These are phyloP conservation scores for Clausena lansium DNA, from an alignment of 345 rosid species.

Conservation along the genomic window DNA sequence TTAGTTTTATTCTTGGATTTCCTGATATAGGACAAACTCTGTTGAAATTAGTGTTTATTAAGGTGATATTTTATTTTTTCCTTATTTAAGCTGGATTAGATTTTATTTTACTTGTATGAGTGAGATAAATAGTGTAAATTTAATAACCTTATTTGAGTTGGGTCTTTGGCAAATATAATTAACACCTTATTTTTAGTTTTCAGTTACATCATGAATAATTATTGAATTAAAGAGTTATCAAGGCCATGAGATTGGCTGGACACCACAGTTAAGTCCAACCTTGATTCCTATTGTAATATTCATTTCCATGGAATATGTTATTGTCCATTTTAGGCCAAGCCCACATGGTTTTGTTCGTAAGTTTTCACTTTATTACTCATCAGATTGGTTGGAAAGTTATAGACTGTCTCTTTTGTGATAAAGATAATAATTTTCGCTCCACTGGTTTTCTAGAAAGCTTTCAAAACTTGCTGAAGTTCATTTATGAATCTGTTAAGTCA, in stretches of 20 bases:
- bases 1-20: not conserved
- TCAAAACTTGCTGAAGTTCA: not conserved
- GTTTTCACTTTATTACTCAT: not conserved
- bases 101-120: not conserved
- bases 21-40: not conserved
- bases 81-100: not conserved
- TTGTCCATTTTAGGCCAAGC: not conserved
- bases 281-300: not conserved
- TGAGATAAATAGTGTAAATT: not conserved
- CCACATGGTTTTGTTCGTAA: not conserved
- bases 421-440: not conserved
- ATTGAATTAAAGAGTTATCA: not conserved
- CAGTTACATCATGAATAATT: not conserved
- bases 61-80: not conserved
- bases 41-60: not conserved
- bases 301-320: not conserved
- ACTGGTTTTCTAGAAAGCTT: not conserved
- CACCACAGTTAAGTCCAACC: not conserved
- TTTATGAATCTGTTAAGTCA: not conserved
- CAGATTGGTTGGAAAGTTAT: not conserved
- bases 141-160: not conserved
- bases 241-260: not conserved
- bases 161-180: not conserved
- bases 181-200: not conserved
- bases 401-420: not conserved